These are phyloP conservation scores for Linderniella brevidens DNA, from an alignment of 257 asterid species.

Conservation along the genomic window DNA sequence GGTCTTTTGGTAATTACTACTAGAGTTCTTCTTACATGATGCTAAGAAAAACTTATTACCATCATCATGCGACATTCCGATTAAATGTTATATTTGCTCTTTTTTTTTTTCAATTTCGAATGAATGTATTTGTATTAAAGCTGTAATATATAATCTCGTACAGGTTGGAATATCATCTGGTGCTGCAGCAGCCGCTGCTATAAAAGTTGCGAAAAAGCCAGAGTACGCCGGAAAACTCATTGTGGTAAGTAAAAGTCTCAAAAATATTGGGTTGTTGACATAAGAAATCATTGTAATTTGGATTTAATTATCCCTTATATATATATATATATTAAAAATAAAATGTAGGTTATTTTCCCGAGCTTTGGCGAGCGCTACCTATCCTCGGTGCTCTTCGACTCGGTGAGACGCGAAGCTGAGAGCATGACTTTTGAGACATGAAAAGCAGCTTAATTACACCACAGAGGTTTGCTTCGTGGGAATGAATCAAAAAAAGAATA, in stretches of 20 bases:
- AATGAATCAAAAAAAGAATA: too few species aligned
- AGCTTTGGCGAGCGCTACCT: constrained; percentile 92
- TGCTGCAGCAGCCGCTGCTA: constrained; percentile 83
- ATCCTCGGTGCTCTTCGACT: constrained; percentile 69
- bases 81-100: constrained; percentile 2
- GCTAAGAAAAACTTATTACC: not conserved
- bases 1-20: constrained; percentile 46
- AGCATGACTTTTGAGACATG: constrained; percentile 41
- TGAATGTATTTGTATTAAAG: not conserved
- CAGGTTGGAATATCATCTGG: constrained; percentile 96
- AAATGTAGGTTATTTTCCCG: constrained; percentile 55
- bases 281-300: not conserved
- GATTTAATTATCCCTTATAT: not conserved
- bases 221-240: constrained; percentile 82
- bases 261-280: too few species aligned
- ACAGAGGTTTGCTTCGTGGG: too few species aligned
- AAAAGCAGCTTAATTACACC: too few species aligned
- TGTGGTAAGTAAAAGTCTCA: constrained; percentile 37
- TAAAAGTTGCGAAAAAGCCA: constrained; percentile 56
- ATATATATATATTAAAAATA: not conserved
- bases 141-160: constrained; percentile 7
- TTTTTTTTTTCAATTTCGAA: too few species aligned
- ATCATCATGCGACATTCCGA: not conserved
- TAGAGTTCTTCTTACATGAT: not conserved
- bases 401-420: constrained; percentile 65